phyloP scores from a whole-genome alignment of 1,284 basidiomycete species.

The Tylopilus orsonianus region DNA sequence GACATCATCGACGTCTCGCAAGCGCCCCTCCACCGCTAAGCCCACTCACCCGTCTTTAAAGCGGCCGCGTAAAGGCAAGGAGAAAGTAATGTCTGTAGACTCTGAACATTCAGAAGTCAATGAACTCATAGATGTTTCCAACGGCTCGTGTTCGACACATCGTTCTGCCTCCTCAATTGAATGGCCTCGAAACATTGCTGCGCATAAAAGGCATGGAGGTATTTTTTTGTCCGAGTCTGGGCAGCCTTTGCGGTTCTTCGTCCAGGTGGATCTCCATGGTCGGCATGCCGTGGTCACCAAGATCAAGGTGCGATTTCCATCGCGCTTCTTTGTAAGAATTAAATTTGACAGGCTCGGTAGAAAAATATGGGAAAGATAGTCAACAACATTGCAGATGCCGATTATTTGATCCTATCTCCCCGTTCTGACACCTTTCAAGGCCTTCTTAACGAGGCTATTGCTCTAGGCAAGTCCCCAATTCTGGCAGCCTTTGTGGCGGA shows the following conservation, averaged over 20 bases:
- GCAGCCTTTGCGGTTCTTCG: conserved; percentile 48
- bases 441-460: conserved; percentile 40
- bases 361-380: conserved; percentile 61
- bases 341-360: conserved; percentile 36
- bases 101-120: conserved; percentile 21
- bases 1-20: conserved; percentile 22
- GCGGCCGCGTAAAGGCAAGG: conserved; percentile 33
- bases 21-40: conserved; percentile 21
- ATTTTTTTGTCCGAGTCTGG: conserved; percentile 35
- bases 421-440: conserved; percentile 49
- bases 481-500: conserved; percentile 54
- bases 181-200: conserved; percentile 18
- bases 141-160: conserved; percentile 10
- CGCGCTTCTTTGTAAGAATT: not conserved
- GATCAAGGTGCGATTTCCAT: conserved; percentile 52
- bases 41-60: conserved; percentile 20
- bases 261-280: conserved; percentile 54
- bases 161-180: conserved; percentile 14
- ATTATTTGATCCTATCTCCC: conserved; percentile 56
- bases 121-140: conserved; percentile 11
- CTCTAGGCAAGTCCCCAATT: conserved; percentile 42
- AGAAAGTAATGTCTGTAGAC: conserved; percentile 17
- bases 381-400: conserved; percentile 49
- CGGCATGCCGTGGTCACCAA: conserved; percentile 45
- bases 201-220: conserved; percentile 24